A percentile compares a stretch with the other conserved stretches of the same genome.
Conservation (phyloP, 2,329 filamentous ascomycete species). For the Beauveria sp. region DNA sequence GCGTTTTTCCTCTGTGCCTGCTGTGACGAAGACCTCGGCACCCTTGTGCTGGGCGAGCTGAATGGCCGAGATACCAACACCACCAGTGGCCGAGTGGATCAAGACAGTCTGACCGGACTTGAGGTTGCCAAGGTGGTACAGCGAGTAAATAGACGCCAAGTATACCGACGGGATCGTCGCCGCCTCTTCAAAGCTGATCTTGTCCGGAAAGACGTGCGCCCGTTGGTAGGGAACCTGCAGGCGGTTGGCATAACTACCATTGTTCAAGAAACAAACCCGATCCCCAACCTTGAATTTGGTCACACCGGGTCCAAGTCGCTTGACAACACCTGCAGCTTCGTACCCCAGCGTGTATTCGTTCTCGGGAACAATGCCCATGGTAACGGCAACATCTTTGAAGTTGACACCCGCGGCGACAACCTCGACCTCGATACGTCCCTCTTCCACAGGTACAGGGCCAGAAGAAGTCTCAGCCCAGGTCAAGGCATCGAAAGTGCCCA, state of each 20-base stretch:
- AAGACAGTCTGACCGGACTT: constrained; percentile 25
- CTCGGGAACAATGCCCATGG: constrained; percentile 14
- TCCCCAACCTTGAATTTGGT: constrained; percentile 13
- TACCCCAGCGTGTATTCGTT: constrained; percentile 12
- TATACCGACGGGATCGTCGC: constrained; percentile 25
- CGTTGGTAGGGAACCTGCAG: neutral
- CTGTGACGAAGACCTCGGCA: constrained; percentile 23
- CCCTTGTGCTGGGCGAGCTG: constrained; percentile 19
- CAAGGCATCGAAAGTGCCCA: constrained; percentile 2
- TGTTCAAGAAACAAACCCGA: constrained; percentile 13
- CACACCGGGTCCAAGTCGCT: constrained; percentile 7
- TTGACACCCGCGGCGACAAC: constrained; percentile 8
- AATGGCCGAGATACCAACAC: constrained; percentile 24
- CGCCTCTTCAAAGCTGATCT: constrained; percentile 26
- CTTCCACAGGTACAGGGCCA: neutral
- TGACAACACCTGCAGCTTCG: constrained; percentile 18
- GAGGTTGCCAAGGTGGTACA: constrained; percentile 19
- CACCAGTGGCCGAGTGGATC: constrained; percentile 26
- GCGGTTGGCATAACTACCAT: neutral
- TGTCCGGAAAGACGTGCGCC: constrained; percentile 23
- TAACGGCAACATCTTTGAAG: constrained; percentile 15
- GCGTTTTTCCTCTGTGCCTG: constrained; percentile 22
- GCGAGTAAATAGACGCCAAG: constrained; percentile 20
- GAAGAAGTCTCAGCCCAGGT: constrained; percentile 15
- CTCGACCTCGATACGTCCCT: constrained; percentile 13